Conservation (phyloP, 108 stramenopile genomes). For the Stephanodiscus triporus region DNA sequence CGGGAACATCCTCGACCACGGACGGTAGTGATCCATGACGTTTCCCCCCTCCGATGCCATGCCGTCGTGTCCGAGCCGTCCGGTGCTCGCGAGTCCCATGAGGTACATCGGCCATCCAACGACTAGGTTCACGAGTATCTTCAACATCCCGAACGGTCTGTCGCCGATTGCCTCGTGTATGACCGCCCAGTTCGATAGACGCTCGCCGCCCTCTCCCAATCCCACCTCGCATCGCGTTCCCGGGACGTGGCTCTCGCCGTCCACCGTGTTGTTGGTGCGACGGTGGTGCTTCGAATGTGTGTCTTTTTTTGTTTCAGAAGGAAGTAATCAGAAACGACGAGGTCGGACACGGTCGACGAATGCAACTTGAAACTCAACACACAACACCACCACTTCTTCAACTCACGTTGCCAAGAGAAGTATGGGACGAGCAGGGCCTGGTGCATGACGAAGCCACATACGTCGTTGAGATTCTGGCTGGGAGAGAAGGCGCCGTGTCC, state of each 20-base stretch:
- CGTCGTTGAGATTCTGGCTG: constrained; percentile 91
- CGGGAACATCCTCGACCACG: constrained; percentile 91
- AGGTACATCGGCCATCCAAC: constrained; percentile 92
- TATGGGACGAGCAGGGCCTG: constrained; percentile 97
- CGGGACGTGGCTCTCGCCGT: constrained; percentile 96
- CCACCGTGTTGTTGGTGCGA: constrained; percentile 94
- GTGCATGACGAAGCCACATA: constrained; percentile 95
- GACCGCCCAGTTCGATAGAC: constrained; percentile 68
- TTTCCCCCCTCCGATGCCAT: constrained; percentile 59
- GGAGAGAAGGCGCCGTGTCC: constrained; percentile 98
- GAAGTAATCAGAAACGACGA: too few species aligned
- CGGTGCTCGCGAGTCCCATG: constrained; percentile 82
- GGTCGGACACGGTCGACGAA: too few species aligned
- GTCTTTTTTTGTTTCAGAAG: constrained; percentile 6
- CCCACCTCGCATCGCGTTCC: constrained; percentile 77
- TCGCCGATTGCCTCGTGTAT: constrained; percentile 90
- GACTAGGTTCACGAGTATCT: constrained; percentile 86
- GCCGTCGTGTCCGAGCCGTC: constrained; percentile 74
- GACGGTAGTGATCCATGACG: constrained; percentile 85
- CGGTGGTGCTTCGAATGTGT: constrained; percentile 99
- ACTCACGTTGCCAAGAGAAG: constrained; percentile 94
- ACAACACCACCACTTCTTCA: too few species aligned
- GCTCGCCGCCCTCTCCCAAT: constrained; percentile 63
- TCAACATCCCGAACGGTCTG: constrained; percentile 87
- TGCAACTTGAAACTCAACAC: too few species aligned